Conservation (phyloP, 1,284 basidiomycete species). For the Papiliotrema terrestris region DNA sequence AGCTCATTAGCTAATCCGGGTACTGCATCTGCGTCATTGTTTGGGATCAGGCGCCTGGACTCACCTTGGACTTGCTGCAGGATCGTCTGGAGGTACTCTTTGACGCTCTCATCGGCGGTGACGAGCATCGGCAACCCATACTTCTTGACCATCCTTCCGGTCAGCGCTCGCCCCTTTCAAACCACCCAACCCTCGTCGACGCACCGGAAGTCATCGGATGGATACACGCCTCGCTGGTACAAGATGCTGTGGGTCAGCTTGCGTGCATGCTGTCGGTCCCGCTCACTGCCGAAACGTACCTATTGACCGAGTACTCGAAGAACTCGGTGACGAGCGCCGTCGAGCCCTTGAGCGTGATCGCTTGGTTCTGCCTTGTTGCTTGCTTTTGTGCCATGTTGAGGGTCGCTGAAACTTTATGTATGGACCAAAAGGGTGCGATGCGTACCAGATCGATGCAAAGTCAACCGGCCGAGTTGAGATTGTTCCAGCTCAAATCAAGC, state of each 20-base stretch:
- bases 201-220: conserved; percentile 82
- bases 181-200: conserved; percentile 1
- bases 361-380: conserved; percentile 47
- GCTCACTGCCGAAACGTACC: conserved; percentile 56
- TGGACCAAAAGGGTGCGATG: no score
- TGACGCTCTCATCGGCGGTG: conserved; percentile 85
- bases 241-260: conserved; percentile 64
- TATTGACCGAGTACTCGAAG: conserved; percentile 96
- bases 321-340: conserved; percentile 96
- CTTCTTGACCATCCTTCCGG: conserved; percentile 87
- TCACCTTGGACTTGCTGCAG: conserved; percentile 83
- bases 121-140: conserved; percentile 95
- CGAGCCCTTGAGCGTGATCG: conserved; percentile 91
- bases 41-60: conserved; percentile 35
- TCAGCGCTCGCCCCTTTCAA: background rate
- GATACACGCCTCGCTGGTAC: conserved; percentile 95
- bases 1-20: background rate
- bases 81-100: conserved; percentile 89
- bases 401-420: no score
- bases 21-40: background rate
- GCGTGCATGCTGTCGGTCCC: background rate
- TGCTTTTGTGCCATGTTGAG: conserved; percentile 47
- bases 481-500: no score
- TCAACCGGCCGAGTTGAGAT: no score
- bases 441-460: no score